Evolutionary conservation across 1,284 basidiomycete genomes (phyloP), one percentile per base, ranked within the genome.

Genomic region (Pseudozyma flocculosa): DNA sequence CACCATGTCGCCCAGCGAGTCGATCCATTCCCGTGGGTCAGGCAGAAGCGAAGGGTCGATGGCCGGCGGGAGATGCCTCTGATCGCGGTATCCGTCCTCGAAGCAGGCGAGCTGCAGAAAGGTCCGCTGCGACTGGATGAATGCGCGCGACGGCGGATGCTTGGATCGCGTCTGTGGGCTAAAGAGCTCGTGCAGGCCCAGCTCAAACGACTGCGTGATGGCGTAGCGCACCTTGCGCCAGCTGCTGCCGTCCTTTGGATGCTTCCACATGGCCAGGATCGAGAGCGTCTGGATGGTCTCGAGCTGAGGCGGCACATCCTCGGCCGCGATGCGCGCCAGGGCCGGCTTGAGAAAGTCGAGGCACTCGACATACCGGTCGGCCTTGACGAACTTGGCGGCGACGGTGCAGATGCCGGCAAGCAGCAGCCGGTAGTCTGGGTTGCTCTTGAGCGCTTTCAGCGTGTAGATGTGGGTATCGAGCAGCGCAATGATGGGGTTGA

Each of bases 181-280:
- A 34, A 65, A 65, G 23, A 65, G 61, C 46, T 65, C 61, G 46
- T 65, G 61, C 57, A 80, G 61, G 9, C 75, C 71, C n/a, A 80
- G 60, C 57, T 79, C 76, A 42, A 78, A 77, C 8, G 77, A 79
- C 54, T 79, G 75, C 17, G 79, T 74, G 42, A 65, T 66, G 19
- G 64, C 69, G 26, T 61, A 34, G 10, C 79, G 76, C 3, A 79
- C 68, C 50, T 76, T 74, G 30, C 78, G 60, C 78, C 79, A 80
- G 18, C 70, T 69, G 22, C 75, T 76, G 11, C 70, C 68, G 46
- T 80, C 80, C 41, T 73, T 72, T 15, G 78, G 72, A 41, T 78
- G 88, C 79, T 84, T 87, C 90, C 90, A 92, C 79, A 91, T 91
- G 36, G 86, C 88, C 50, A 91, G 81, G 68, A 89, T 89, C 11